Conservation (phyloP, 2,329 filamentous ascomycete genomes). For the Trichoderma sp. region DNA sequence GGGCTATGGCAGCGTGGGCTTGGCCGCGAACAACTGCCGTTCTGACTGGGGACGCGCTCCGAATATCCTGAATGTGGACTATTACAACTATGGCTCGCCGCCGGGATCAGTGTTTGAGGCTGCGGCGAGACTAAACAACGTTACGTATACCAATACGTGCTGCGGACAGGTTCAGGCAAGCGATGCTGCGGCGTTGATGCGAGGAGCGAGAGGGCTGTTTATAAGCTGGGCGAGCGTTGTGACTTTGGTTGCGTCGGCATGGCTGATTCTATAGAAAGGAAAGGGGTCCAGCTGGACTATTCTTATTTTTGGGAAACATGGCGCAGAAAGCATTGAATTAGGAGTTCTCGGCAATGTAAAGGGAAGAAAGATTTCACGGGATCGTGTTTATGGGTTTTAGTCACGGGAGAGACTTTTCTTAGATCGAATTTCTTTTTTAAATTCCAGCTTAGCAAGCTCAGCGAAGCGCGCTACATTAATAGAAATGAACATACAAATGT, state of each 20-base stretch:
- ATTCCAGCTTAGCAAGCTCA: conserved; percentile 11
- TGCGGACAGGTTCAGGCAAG: conserved; percentile 53
- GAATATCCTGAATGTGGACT: conserved; percentile 82
- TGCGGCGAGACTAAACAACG: conserved; percentile 70
- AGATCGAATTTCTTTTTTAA: not conserved
- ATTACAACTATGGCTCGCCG: conserved; percentile 72
- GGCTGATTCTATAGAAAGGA: not conserved
- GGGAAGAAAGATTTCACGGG: conserved; percentile 10
- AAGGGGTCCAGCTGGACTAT: no score
- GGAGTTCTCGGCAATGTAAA: conserved; percentile 15
- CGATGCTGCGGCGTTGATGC: conserved; percentile 18
- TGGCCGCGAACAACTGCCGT: conserved; percentile 65
- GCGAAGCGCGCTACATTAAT: conserved; percentile 13
- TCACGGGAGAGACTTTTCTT: not conserved
- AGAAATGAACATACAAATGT: not conserved
- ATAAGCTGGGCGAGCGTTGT: conserved; percentile 29
- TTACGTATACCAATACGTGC: conserved; percentile 65
- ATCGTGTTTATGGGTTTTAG: not conserved
- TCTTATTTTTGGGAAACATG: conserved; percentile 2
- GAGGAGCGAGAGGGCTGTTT: not conserved
- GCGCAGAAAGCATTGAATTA: conserved; percentile 14
- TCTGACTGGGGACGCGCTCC: conserved; percentile 68
- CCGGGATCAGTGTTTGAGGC: conserved; percentile 77
- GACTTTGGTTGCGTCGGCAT: conserved; percentile 33
- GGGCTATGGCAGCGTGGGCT: conserved; percentile 69